A percentile compares a stretch with the other conserved stretches of the same genome.
phyloP scores from a whole-genome alignment of 306 rosid genomes.

The Morella rubra region DNA sequence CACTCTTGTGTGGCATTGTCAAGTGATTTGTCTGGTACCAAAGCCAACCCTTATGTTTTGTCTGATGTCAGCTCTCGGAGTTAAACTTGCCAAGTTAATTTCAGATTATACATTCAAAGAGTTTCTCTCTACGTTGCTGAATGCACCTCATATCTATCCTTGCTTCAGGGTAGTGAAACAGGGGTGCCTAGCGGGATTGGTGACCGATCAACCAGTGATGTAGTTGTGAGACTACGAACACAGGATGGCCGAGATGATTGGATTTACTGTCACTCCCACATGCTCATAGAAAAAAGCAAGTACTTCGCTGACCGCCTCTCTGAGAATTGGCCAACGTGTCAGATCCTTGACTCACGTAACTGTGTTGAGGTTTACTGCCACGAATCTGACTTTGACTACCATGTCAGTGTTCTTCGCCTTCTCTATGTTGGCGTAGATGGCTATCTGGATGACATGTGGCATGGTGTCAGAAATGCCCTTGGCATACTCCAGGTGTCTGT shows the following conservation, averaged over 20 bases:
- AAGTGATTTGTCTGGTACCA: background rate
- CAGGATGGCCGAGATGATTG: conserved; percentile 82
- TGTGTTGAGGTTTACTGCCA: conserved; percentile 86
- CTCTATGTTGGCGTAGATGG: conserved; percentile 56
- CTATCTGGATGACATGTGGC: conserved; percentile 67
- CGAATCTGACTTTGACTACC: conserved; percentile 71
- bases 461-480: conserved; percentile 76
- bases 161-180: conserved; percentile 54
- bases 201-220: conserved; percentile 77
- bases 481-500: conserved; percentile 81
- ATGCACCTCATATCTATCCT: conserved; percentile 12
- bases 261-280: conserved; percentile 73
- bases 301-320: conserved; percentile 83
- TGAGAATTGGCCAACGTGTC: conserved; percentile 94
- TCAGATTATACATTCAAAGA: background rate
- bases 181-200: conserved; percentile 49
- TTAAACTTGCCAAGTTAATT: background rate
- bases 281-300: conserved; percentile 59
- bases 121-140: background rate
- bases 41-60: background rate
- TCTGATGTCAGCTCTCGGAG: background rate
- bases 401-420: conserved; percentile 73
- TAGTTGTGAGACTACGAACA: conserved; percentile 91
- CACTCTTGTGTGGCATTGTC: background rate
- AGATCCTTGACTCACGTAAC: conserved; percentile 79